These are phyloP conservation scores for Arthrobotrys entomopaga DNA, from an alignment of 2,329 filamentous ascomycete genomes.

Conservation along the genomic window DNA sequence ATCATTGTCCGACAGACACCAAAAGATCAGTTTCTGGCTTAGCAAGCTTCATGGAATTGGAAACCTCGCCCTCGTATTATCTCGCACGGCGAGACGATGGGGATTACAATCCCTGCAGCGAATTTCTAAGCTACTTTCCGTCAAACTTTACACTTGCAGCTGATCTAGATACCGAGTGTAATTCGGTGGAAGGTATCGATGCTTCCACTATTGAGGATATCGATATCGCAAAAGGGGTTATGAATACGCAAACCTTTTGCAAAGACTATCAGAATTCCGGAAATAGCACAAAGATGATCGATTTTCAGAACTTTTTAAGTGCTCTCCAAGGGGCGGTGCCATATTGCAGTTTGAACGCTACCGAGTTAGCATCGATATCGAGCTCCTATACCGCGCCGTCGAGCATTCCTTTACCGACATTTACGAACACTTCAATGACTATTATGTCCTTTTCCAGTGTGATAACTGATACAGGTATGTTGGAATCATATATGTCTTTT, in stretches of 20 bases:
- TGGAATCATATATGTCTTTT: not conserved
- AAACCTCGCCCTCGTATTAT: not conserved
- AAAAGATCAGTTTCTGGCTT: not conserved
- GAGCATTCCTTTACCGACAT: not conserved
- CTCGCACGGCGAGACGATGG: not conserved
- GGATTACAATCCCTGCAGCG: not conserved
- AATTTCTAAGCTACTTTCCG: not conserved
- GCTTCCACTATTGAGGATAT: not conserved
- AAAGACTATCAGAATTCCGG: not conserved
- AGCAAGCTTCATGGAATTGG: not conserved
- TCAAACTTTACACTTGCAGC: not conserved
- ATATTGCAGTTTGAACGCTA: not conserved
- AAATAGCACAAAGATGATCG: not conserved
- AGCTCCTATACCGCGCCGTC: not conserved
- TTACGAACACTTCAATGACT: not conserved
- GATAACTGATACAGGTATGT: not conserved
- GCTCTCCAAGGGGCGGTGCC: not conserved
- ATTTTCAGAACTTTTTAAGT: not conserved
- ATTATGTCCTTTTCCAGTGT: not conserved
- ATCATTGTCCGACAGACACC: not conserved
- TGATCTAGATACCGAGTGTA: not conserved
- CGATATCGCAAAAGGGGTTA: not conserved
- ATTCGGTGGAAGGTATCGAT: not conserved
- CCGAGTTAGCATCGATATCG: not conserved
- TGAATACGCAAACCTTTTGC: not conserved